phyloP scores from a whole-genome alignment of 2,329 filamentous ascomycete genomes.

The Monosporascus sp. region DNA sequence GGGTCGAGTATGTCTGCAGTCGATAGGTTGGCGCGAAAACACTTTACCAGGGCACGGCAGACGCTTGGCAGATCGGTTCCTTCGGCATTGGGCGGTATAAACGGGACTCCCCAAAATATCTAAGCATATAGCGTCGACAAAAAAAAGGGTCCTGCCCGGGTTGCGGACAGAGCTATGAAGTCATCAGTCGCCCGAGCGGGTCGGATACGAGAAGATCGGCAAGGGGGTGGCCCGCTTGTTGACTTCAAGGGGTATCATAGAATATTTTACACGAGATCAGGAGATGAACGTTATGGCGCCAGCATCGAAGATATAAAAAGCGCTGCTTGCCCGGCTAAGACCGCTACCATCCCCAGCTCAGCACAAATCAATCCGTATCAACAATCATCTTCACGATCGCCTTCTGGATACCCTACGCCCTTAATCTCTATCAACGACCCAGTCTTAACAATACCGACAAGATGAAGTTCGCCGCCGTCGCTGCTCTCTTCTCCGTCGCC shows the following conservation, averaged over 20 bases:
- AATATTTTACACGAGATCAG: neutral
- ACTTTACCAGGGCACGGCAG: too few species aligned
- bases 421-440: neutral
- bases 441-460: conserved; percentile 1
- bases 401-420: neutral
- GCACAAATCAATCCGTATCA: neutral
- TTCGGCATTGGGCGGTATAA: too few species aligned
- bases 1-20: too few species aligned
- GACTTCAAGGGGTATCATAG: neutral
- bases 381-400: neutral
- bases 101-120: too few species aligned
- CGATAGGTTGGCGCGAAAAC: too few species aligned
- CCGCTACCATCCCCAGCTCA: neutral
- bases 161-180: neutral
- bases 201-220: conserved; percentile 8
- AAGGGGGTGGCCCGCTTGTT: neutral
- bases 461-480: conserved; percentile 6
- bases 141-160: neutral
- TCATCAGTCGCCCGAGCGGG: neutral
- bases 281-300: neutral
- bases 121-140: neutral
- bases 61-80: too few species aligned
- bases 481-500: conserved; percentile 4
- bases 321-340: neutral
- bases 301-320: neutral